Percentiles rank a stretch among this genome's conserved stretches.
These are phyloP conservation scores for Fusarium pseudograminearum DNA, from an alignment of 2,329 filamentous ascomycete genomes.

Conservation along the genomic window DNA sequence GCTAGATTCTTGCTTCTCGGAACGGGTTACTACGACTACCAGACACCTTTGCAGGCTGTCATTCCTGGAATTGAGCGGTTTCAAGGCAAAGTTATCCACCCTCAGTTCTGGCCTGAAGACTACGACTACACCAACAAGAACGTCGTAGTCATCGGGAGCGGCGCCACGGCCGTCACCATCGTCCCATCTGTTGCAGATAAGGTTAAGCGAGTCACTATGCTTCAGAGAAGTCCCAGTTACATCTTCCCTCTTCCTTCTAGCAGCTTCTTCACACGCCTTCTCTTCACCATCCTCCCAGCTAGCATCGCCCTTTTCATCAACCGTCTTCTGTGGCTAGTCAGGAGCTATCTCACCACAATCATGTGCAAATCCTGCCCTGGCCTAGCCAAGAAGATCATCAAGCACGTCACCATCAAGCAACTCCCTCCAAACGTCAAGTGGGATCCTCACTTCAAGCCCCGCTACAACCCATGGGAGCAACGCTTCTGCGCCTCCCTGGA, in stretches of 20 bases:
- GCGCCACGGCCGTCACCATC: conserved; percentile 75
- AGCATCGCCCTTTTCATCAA: conserved; percentile 59
- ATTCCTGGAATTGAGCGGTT: conserved; percentile 60
- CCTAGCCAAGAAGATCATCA: conserved; percentile 58
- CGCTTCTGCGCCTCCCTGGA: conserved; percentile 70
- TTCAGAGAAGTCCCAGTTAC: conserved; percentile 75
- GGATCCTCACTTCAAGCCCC: conserved; percentile 67
- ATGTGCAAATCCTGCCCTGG: conserved; percentile 64
- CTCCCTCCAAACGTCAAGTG: conserved; percentile 62
- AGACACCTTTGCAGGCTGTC: conserved; percentile 65
- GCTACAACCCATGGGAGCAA: conserved; percentile 74
- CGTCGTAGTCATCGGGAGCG: conserved; percentile 74
- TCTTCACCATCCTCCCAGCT: conserved; percentile 57
- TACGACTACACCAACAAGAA: conserved; percentile 73
- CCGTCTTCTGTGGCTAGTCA: conserved; percentile 61
- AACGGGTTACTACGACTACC: conserved; percentile 75
- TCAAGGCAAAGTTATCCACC: conserved; percentile 66
- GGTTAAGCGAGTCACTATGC: conserved; percentile 73
- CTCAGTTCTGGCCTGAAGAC: conserved; percentile 79
- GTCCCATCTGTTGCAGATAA: conserved; percentile 70
- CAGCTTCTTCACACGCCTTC: conserved; percentile 50
- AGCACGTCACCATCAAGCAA: conserved; percentile 55
- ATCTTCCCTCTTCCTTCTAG: conserved; percentile 65
- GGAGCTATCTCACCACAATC: conserved; percentile 56
- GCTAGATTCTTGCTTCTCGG: conserved; percentile 69